phyloP scores from a whole-genome alignment of 495 filamentous ascomycete genomes.

The Rhypophila decipiens region DNA sequence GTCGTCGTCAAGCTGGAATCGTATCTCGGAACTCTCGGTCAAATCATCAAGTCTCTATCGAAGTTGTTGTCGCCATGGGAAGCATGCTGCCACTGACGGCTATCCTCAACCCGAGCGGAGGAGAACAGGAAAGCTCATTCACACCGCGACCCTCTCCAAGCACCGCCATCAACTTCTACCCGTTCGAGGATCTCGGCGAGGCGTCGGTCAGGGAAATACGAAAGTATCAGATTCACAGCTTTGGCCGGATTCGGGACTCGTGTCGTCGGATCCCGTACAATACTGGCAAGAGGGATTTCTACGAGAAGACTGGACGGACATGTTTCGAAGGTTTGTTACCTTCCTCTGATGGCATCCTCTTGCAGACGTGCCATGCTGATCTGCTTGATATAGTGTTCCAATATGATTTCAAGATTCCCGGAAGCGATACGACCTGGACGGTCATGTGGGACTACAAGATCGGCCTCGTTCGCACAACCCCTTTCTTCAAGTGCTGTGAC shows the following conservation, averaged over 20 bases:
- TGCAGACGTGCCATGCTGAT: no score
- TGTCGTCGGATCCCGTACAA: slow-evolving; percentile 84
- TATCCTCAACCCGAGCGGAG: slow-evolving; percentile 60
- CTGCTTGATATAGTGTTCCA: no score
- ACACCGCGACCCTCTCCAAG: slow-evolving; percentile 51
- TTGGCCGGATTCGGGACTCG: slow-evolving; percentile 61
- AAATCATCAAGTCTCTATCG: slow-evolving; percentile 6
- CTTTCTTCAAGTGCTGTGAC: slow-evolving; percentile 84
- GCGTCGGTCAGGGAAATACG: slow-evolving; percentile 48
- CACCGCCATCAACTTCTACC: slow-evolving; percentile 57
- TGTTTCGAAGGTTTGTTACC: slow-evolving; percentile 93
- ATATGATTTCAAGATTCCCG: slow-evolving; percentile 76
- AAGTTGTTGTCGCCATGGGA: slow-evolving; percentile 21
- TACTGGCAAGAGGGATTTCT: slow-evolving; percentile 85
- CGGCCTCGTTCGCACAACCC: slow-evolving; percentile 90
- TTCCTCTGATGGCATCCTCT: slow-evolving; percentile 6
- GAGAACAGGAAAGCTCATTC: slow-evolving; percentile 52
- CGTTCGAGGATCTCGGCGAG: slow-evolving; percentile 56
- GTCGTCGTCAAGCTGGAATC: slow-evolving; percentile 13
- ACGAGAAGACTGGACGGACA: slow-evolving; percentile 75
- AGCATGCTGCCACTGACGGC: slow-evolving; percentile 51
- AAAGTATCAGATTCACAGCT: slow-evolving; percentile 58
- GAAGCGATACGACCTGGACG: slow-evolving; percentile 58
- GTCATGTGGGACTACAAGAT: slow-evolving; percentile 98
- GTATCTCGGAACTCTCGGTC: not conserved